These are phyloP conservation scores for Lachnellula cervina DNA, from an alignment of 2,329 filamentous ascomycete species.

Conservation along the genomic window DNA sequence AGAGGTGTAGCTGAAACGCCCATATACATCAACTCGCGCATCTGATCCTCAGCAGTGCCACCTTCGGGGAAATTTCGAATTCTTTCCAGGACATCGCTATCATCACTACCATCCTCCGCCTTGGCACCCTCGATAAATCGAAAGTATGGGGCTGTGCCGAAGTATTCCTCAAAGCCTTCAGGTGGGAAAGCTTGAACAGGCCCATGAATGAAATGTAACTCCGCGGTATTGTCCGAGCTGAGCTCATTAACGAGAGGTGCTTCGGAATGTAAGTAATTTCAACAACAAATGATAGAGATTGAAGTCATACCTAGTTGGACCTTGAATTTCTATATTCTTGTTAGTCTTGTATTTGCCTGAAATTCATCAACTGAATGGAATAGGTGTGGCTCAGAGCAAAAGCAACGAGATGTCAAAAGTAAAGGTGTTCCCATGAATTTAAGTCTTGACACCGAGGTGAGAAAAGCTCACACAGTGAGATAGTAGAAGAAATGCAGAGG, in stretches of 20 bases:
- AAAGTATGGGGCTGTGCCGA: slow-evolving; percentile 50
- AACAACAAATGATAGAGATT: neutral
- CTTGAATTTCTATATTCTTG: slow-evolving; percentile 46
- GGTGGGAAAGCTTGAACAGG: slow-evolving; percentile 47
- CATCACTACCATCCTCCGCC: slow-evolving; percentile 15
- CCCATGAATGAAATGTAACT: slow-evolving; percentile 49
- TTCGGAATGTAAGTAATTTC: slow-evolving; percentile 22
- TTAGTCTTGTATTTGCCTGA: slow-evolving; percentile 4
- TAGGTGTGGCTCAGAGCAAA: neutral
- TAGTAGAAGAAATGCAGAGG: neutral
- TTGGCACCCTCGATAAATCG: slow-evolving; percentile 50
- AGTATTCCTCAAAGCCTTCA: slow-evolving; percentile 51
- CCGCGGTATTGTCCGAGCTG: slow-evolving; percentile 40
- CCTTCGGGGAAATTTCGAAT: slow-evolving; percentile 28
- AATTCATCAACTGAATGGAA: neutral
- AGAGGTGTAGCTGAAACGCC: slow-evolving; percentile 7
- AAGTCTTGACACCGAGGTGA: neutral
- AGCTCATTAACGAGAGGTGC: slow-evolving; percentile 47
- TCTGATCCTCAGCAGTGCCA: slow-evolving; percentile 26
- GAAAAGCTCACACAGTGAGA: neutral
- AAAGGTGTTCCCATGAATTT: neutral
- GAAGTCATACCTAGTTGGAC: slow-evolving; percentile 43
- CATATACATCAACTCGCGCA: slow-evolving; percentile 23
- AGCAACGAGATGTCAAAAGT: neutral
- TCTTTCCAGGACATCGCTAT: slow-evolving; percentile 26